phyloP scores from a whole-genome alignment of 441 rosid species.

The Isatis lusitanica region DNA sequence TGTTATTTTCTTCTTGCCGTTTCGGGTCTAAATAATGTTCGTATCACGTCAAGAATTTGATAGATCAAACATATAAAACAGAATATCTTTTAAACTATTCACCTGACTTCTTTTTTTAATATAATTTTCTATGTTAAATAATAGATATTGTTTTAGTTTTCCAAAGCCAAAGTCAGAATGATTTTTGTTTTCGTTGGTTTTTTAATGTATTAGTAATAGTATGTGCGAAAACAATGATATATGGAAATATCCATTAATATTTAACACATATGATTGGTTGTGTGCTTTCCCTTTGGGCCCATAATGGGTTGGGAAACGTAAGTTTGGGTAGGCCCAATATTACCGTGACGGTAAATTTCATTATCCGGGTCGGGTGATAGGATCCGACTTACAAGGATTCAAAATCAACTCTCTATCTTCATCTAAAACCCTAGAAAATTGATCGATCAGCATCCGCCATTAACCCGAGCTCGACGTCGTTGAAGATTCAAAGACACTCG shows the following conservation, averaged over 20 bases:
- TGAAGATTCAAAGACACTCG: neutral
- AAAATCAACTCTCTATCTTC: neutral
- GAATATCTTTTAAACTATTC: neutral
- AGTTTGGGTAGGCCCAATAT: neutral
- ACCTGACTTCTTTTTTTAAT: neutral
- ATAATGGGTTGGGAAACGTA: neutral
- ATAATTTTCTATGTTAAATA: neutral
- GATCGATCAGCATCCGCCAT: conserved; percentile 11
- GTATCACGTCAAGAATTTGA: conserved; percentile 18
- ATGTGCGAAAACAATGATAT: neutral
- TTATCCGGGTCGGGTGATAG: conserved; percentile 22
- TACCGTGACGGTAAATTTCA: neutral
- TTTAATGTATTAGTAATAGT: neutral
- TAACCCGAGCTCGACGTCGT: neutral
- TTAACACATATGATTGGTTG: neutral
- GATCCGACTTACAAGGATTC: conserved; percentile 2
- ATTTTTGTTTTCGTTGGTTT: too few species aligned
- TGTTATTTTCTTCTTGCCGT: conserved; percentile 20
- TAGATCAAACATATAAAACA: neutral
- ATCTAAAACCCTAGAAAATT: conserved; percentile 30
- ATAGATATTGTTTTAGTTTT: neutral
- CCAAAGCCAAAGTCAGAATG: neutral
- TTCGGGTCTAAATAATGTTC: conserved; percentile 7
- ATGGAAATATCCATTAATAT: neutral
- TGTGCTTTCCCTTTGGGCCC: neutral